Percentiles rank a stretch among this genome's conserved stretches.
phyloP scores from a whole-genome alignment of 73 alveolate species.

The Durusdinium trenchii region DNA sequence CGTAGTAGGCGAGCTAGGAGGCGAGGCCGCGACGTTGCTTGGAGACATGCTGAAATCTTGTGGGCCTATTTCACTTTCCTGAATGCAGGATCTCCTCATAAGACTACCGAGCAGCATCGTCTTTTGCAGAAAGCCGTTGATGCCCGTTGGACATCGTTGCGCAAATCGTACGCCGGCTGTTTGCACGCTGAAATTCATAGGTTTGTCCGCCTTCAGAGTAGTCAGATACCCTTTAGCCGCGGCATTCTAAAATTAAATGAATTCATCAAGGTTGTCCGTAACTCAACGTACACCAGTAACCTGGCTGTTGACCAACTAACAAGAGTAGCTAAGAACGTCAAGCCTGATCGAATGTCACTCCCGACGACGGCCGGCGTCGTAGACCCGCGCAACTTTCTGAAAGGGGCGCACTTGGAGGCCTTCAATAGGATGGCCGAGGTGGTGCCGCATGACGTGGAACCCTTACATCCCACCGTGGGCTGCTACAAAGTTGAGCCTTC shows the following conservation, averaged over 20 bases:
- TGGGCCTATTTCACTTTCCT: constrained; percentile 17
- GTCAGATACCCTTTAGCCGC: background rate
- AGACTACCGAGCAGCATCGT: background rate
- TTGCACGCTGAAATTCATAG: background rate
- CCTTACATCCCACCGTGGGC: background rate
- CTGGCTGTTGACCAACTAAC: background rate
- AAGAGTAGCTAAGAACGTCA: background rate
- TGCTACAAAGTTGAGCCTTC: background rate
- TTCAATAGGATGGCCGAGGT: background rate
- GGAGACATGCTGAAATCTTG: background rate
- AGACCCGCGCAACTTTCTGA: background rate
- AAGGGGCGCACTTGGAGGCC: background rate
- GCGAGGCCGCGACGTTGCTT: constrained; percentile 7
- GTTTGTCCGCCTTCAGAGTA: constrained; percentile 36
- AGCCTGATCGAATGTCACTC: constrained; percentile 5
- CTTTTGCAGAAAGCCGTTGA: background rate
- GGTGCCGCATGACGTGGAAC: background rate
- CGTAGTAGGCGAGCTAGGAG: background rate
- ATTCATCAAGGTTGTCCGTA: background rate
- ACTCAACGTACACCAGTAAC: background rate
- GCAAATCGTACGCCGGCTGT: background rate
- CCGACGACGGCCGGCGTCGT: constrained; percentile 10
- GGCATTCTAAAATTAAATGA: background rate
- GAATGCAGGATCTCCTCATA: background rate
- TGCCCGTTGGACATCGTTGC: background rate